Conservation (phyloP, 495 filamentous ascomycete species). For the Monascus purpureus region DNA sequence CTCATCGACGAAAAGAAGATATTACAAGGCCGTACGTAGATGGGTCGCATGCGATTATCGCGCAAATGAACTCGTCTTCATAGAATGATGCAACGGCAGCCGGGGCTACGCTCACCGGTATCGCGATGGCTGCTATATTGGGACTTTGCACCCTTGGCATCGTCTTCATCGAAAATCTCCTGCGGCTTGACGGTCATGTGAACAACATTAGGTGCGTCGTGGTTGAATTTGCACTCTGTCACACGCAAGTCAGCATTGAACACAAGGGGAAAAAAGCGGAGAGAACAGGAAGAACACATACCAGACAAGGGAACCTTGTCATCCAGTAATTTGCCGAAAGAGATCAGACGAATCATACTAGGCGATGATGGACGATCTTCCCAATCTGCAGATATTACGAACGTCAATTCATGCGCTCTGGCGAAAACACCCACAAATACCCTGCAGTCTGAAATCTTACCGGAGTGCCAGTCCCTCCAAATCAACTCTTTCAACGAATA, state of each 20-base stretch:
- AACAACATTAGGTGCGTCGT: slow-evolving; percentile 63
- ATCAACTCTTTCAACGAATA: slow-evolving; percentile 90
- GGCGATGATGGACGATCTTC: slow-evolving; percentile 70
- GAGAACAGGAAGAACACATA: slow-evolving; percentile 17
- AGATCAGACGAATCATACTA: slow-evolving; percentile 74
- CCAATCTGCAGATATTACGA: slow-evolving; percentile 47
- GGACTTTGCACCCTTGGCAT: slow-evolving; percentile 61
- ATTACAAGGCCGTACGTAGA: background rate
- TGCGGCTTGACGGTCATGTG: slow-evolving; percentile 90
- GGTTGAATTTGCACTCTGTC: slow-evolving; percentile 65
- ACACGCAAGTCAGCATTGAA: slow-evolving; percentile 5
- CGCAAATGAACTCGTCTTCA: slow-evolving; percentile 28
- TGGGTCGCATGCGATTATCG: background rate
- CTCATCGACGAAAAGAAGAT: too few species aligned
- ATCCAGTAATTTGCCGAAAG: slow-evolving; percentile 75
- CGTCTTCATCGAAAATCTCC: slow-evolving; percentile 81
- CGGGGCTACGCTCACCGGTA: slow-evolving; percentile 46
- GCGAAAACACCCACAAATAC: background rate
- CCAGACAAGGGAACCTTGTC: slow-evolving; percentile 71
- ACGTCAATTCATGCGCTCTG: background rate
- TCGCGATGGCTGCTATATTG: slow-evolving; percentile 43
- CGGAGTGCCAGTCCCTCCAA: slow-evolving; percentile 72
- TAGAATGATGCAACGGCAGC: slow-evolving; percentile 72
- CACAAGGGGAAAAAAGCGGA: background rate
- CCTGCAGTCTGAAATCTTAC: slow-evolving; percentile 18